These are phyloP conservation scores for Boletus mariae DNA, from an alignment of 1,284 basidiomycete genomes.

Conservation along the genomic window DNA sequence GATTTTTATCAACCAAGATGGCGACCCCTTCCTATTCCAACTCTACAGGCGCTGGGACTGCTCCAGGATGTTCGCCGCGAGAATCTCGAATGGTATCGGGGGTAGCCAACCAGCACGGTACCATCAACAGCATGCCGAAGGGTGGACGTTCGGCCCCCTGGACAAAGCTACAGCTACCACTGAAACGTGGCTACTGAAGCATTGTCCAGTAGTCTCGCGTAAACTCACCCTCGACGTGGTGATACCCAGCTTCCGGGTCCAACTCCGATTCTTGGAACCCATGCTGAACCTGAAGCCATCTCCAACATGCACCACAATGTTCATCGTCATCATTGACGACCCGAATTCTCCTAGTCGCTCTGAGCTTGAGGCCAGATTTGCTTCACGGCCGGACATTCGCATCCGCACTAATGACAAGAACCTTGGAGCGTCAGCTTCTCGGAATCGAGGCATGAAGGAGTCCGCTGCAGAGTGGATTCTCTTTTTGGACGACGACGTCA, in stretches of 20 bases:
- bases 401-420: conserved; percentile 27
- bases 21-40: conserved; percentile 56
- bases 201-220: conserved; percentile 24
- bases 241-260: conserved; percentile 55
- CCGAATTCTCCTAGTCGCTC: conserved; percentile 40
- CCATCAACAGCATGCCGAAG: conserved; percentile 38
- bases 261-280: conserved; percentile 39
- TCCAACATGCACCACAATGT: conserved; percentile 44
- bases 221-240: conserved; percentile 52
- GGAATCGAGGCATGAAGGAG: conserved; percentile 29
- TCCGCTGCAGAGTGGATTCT: conserved; percentile 29
- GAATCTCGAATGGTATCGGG: conserved; percentile 45
- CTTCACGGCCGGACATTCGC: conserved; percentile 20
- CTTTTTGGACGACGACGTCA: conserved; percentile 59
- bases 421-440: conserved; percentile 37
- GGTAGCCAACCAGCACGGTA: conserved; percentile 47
- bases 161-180: conserved; percentile 38
- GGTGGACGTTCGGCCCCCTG: conserved; percentile 51
- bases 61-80: conserved; percentile 42
- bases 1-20: conserved; percentile 56
- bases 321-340: conserved; percentile 57
- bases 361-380: conserved; percentile 24
- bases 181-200: conserved; percentile 37
- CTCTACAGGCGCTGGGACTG: conserved; percentile 56
- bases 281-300: conserved; percentile 45